Conservation (phyloP, 2,329 filamentous ascomycete species). For the Cordyceps farinosa region DNA sequence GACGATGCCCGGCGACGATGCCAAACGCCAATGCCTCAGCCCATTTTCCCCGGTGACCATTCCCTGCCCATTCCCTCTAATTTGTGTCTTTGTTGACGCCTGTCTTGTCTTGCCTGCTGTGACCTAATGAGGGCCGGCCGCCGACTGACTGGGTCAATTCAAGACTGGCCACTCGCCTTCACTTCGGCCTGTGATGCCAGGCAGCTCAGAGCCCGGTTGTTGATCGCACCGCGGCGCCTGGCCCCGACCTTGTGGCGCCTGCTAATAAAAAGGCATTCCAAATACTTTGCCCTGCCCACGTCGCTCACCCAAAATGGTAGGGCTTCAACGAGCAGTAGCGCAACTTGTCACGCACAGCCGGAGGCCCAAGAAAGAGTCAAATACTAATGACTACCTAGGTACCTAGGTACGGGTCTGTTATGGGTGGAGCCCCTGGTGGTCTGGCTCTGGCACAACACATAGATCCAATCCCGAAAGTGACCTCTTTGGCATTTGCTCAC, state of each 20-base stretch:
- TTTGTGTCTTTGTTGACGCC: background rate
- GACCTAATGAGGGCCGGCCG: background rate
- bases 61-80: background rate
- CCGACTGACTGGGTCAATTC: background rate
- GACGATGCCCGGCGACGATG: background rate
- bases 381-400: background rate
- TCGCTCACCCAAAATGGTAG: background rate
- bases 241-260: constrained; percentile 8
- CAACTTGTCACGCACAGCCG: background rate
- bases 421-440: background rate
- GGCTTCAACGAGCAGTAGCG: background rate
- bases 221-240: constrained; percentile 6
- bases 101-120: background rate
- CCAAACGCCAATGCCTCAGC: background rate
- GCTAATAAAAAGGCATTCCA: constrained; percentile 7
- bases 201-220: background rate
- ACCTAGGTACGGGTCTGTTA: too few species aligned
- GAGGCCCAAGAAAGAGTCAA: background rate
- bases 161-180: background rate
- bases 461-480: too few species aligned
- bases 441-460: background rate
- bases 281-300: background rate
- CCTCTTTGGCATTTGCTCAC: too few species aligned
- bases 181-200: background rate
- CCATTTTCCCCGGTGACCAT: background rate